Conservation (phyloP, 305 asterid genomes). For the Solanum aculeatissimum region DNA sequence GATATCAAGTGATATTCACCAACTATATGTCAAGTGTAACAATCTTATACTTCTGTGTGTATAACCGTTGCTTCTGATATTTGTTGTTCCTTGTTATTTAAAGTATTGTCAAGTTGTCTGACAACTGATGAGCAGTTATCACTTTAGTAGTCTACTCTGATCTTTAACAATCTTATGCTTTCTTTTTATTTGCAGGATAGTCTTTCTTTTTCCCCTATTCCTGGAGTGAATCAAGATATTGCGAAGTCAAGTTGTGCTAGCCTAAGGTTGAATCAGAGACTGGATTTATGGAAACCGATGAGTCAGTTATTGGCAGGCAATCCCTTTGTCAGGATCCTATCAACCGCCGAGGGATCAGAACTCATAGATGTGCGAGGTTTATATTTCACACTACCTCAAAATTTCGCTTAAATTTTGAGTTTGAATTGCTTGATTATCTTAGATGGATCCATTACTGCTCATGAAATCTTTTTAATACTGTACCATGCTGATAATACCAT, state of each 20-base stretch:
- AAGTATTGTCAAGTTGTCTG: neutral
- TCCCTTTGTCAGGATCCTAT: slow-evolving; percentile 15
- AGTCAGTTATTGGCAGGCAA: slow-evolving; percentile 23
- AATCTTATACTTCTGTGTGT: neutral
- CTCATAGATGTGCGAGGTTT: slow-evolving; percentile 53
- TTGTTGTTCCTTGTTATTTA: neutral
- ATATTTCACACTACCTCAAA: neutral
- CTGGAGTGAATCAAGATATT: slow-evolving; percentile 33
- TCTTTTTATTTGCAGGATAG: slow-evolving; percentile 29
- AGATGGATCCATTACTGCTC: neutral
- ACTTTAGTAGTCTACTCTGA: neutral
- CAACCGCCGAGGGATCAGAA: slow-evolving; percentile 22
- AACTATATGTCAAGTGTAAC: neutral
- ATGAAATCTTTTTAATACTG: neutral
- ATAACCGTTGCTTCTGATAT: neutral
- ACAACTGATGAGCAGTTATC: neutral
- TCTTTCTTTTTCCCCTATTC: slow-evolving; percentile 26
- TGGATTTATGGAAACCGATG: slow-evolving; percentile 33
- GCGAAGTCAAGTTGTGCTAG: slow-evolving; percentile 17
- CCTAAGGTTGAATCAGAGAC: slow-evolving; percentile 24
- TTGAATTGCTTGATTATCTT: neutral
- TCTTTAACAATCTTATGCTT: neutral
- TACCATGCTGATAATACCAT: neutral
- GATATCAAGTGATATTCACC: neutral
- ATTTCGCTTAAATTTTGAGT: neutral